A percentile compares a stretch with the other conserved stretches of the same genome.
These are phyloP conservation scores for Cercospora sp. DNA, from an alignment of 2,329 filamentous ascomycete species.

Conservation along the genomic window DNA sequence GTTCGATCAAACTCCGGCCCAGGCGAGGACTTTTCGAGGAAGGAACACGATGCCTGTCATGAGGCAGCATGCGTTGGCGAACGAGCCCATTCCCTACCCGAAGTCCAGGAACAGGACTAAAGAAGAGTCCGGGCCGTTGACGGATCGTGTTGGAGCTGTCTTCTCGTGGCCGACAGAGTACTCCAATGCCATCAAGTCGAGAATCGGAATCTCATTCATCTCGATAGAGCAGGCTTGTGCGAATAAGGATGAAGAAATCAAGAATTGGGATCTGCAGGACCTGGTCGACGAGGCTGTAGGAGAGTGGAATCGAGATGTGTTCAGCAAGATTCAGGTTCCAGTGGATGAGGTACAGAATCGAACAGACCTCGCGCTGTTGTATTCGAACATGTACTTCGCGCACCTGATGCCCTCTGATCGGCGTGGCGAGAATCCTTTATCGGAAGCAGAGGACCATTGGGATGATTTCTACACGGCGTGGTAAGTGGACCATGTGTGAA, in stretches of 20 bases:
- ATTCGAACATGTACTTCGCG: slow-evolving; percentile 70
- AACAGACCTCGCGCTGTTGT: slow-evolving; percentile 61
- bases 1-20: slow-evolving; percentile 50
- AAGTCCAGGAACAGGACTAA: slow-evolving; percentile 40
- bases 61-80: slow-evolving; percentile 28
- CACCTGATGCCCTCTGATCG: slow-evolving; percentile 68
- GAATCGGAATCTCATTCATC: slow-evolving; percentile 69
- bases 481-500: background rate
- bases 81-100: slow-evolving; percentile 36
- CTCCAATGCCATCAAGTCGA: slow-evolving; percentile 47
- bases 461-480: slow-evolving; percentile 41
- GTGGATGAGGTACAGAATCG: slow-evolving; percentile 52
- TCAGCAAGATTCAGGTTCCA: slow-evolving; percentile 62
- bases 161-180: slow-evolving; percentile 50
- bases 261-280: slow-evolving; percentile 37
- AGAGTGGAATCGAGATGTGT: slow-evolving; percentile 62
- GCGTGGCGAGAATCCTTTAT: slow-evolving; percentile 68
- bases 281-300: slow-evolving; percentile 43
- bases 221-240: slow-evolving; percentile 60
- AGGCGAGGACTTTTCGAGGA: slow-evolving; percentile 39
- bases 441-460: slow-evolving; percentile 66
- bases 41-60: slow-evolving; percentile 31
- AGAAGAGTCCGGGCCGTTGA: slow-evolving; percentile 36
- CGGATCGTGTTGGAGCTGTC: slow-evolving; percentile 53
- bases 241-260: slow-evolving; percentile 60